Evolutionary conservation across 2,329 filamentous ascomycete species (phyloP).

Genomic region (Phoma sp.): DNA sequence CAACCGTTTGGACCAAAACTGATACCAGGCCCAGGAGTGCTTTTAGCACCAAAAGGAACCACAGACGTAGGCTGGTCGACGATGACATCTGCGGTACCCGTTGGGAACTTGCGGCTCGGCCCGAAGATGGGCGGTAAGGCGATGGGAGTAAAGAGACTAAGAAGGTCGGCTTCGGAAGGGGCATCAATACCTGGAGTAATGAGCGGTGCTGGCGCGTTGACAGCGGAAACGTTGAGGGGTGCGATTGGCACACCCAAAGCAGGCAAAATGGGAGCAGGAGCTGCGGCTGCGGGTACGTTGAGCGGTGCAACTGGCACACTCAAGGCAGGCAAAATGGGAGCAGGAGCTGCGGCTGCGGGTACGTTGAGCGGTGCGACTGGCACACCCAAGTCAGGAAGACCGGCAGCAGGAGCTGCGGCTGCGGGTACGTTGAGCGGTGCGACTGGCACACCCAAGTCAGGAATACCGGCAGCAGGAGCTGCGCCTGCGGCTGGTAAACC

Average conservation of each 20-base stretch:
- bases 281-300: not conserved
- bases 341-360: not conserved
- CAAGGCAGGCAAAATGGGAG: not conserved
- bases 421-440: not conserved
- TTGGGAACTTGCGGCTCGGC: not conserved
- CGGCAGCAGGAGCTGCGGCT: not conserved
- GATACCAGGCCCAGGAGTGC: conserved; percentile 1
- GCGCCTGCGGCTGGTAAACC: not conserved
- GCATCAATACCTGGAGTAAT: conserved; percentile 8
- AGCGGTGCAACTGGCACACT: not conserved
- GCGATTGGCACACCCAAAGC: not conserved
- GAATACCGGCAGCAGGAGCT: not conserved
- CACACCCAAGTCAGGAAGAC: not conserved
- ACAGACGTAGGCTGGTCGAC: conserved; percentile 3
- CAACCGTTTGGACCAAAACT: not conserved
- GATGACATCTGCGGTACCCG: conserved; percentile 10
- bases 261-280: not conserved
- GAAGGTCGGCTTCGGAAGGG: conserved; percentile 3
- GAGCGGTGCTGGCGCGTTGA: not conserved
- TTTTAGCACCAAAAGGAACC: not conserved
- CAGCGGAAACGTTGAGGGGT: not conserved
- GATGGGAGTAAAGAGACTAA: not conserved
- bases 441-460: not conserved
- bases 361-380: not conserved
- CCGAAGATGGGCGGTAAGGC: not conserved